Percentiles rank a stretch among this genome's conserved stretches.
Conservation (phyloP, 495 filamentous ascomycete species). For the Lepraria neglecta region DNA sequence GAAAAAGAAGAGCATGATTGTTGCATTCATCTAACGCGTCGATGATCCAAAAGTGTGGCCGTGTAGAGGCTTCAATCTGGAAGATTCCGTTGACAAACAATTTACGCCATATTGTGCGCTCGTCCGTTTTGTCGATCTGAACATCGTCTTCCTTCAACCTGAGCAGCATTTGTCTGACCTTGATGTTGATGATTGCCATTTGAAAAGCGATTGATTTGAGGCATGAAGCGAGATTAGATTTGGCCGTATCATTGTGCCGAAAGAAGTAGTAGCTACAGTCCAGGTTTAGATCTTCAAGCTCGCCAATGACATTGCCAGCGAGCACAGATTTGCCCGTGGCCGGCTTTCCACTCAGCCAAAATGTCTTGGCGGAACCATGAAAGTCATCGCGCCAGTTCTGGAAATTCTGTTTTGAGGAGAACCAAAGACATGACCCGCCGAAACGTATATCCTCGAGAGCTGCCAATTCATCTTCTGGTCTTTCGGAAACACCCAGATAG, state of each 20-base stretch:
- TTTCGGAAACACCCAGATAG: conserved; percentile 28
- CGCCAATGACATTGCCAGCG: conserved; percentile 25
- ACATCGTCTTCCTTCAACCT: conserved; percentile 18
- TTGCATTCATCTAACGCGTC: conserved; percentile 40
- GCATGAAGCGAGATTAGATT: neutral
- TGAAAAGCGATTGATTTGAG: neutral
- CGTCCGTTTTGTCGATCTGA: conserved; percentile 29
- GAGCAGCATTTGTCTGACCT: neutral
- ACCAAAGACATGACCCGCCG: conserved; percentile 32
- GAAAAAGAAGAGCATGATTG: conserved; percentile 25
- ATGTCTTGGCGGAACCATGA: conserved; percentile 22
- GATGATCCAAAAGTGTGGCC: conserved; percentile 40
- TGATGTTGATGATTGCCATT: neutral
- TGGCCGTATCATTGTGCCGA: neutral
- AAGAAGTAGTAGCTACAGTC: neutral
- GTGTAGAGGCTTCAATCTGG: conserved; percentile 8
- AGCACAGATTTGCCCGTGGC: conserved; percentile 37
- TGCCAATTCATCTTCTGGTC: conserved; percentile 32
- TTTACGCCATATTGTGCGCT: conserved; percentile 35
- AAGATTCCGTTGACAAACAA: conserved; percentile 36
- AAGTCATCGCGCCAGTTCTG: conserved; percentile 26
- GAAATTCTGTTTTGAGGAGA: conserved; percentile 26
- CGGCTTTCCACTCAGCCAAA: conserved; percentile 35
- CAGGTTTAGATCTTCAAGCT: conserved; percentile 17
- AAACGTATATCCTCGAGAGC: conserved; percentile 31